Evolutionary conservation across 345 rosid species (phyloP).

Genomic region (Eucalyptus grandis): DNA sequence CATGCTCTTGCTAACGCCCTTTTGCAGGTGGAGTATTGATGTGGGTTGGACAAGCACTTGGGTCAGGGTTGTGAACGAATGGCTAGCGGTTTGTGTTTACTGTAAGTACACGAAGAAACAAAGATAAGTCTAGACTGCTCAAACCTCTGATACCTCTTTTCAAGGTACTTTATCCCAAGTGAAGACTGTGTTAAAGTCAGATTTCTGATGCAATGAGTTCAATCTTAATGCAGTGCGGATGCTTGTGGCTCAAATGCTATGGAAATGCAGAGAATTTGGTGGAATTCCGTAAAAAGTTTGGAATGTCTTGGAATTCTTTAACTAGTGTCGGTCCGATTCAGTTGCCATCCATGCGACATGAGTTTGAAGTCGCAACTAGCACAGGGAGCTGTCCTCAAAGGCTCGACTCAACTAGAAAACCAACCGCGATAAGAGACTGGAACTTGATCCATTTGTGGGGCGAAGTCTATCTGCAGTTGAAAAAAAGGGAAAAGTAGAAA

Average conservation of each 20-base stretch:
- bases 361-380: background rate
- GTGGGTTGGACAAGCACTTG: too few relatives aligned
- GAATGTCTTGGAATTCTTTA: background rate
- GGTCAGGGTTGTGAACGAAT: too few relatives aligned
- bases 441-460: background rate
- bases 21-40: too few relatives aligned
- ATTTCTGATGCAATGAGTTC: background rate
- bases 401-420: background rate
- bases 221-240: background rate
- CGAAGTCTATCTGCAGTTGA: background rate
- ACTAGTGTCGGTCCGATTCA: background rate
- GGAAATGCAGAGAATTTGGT: background rate
- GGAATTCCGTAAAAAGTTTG: background rate
- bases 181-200: background rate
- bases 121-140: too few relatives aligned
- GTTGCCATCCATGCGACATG: background rate
- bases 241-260: background rate
- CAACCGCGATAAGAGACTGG: background rate
- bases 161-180: background rate
- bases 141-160: too few relatives aligned
- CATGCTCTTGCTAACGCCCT: background rate
- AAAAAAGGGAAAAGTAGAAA: background rate
- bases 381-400: background rate
- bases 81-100: too few relatives aligned
- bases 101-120: too few relatives aligned